Evolutionary conservation across 352 stramenopile genomes (phyloP), one percentile per base, ranked within the genome.

Genomic region (Discostella stelligera): DNA sequence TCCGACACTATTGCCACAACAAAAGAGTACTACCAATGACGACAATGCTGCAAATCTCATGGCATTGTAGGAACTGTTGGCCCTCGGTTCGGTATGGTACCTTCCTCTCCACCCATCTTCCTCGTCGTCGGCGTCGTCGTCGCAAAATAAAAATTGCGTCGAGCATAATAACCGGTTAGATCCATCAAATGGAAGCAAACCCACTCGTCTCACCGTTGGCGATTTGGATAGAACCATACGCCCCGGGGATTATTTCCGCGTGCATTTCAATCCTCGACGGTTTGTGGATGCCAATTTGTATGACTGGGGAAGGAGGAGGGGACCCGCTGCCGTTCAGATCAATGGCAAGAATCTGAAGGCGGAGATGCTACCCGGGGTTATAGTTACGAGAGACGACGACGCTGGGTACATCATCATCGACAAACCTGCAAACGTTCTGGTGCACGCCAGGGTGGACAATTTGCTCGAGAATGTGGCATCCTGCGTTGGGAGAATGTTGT

Each of bases 391-490:
- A 52, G 66, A 87, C 58, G 53, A 71, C 18, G 58, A 73, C 14
- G 67, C 62, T 16, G 84, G 83, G 13, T 90, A 83, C 71, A 74
- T 84, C 11, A 74, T 93, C 41, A 85, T 93, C 46, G 64, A 90
- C 65, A 93, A 93, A 64, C 85, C 87, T 25, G 27, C 79, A 4
- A 66, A 79, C 23, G 65, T 93, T 44, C 87, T 85, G 5, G 87
- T 93, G 5, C 87, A 93, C 74, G 52, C 75, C 13, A 88, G 80
- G 8, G 85, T 93, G 16, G 87, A 93, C 48, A 93, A 93, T 74
- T 8, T 41, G 13, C 41, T 88, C 30, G 87, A 93, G 62, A 93
- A 91, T 80, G 83, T 91, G 16, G 76, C 79, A 18, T 71, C 70
- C 49, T 67, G 61, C 39, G 56, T 80, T 67, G 80, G 73, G 16